Percentiles rank a stretch among this genome's conserved stretches.
Conservation (phyloP, 1,284 basidiomycete species). For the Volvariella surrecta region DNA sequence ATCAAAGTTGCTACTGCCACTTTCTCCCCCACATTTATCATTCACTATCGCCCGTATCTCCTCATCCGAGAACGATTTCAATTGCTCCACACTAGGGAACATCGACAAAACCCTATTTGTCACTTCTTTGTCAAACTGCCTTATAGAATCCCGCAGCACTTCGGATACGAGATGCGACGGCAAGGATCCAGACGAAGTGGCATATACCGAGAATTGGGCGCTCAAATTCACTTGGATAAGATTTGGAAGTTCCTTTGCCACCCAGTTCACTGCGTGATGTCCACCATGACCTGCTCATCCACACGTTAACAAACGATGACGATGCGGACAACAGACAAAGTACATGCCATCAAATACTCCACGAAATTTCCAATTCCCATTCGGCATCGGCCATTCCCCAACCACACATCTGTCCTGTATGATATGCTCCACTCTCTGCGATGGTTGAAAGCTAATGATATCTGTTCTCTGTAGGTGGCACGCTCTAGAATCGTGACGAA, state of each 20-base stretch:
- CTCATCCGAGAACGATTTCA: conserved; percentile 27
- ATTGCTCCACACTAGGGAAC: conserved; percentile 24
- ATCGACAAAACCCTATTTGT: conserved; percentile 15
- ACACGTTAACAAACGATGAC: conserved; percentile 12
- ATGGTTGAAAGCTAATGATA: no score
- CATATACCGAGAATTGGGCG: no score
- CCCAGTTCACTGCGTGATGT: conserved; percentile 16
- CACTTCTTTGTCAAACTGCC: no score
- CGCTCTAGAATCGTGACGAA: no score
- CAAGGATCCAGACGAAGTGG: no score
- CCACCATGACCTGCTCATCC: conserved; percentile 51
- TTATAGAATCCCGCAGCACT: no score
- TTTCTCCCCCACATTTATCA: conserved; percentile 34
- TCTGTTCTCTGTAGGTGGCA: no score
- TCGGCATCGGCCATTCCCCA: neutral
- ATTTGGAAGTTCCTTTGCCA: no score
- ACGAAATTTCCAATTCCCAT: neutral
- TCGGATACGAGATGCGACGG: no score
- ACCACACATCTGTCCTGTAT: no score
- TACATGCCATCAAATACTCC: neutral
- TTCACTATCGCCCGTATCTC: conserved; percentile 12
- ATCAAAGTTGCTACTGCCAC: conserved; percentile 14
- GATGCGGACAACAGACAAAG: conserved; percentile 5
- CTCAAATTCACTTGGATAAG: no score
- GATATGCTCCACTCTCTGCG: no score